A percentile compares a stretch with the other conserved stretches of the same genome.
These are phyloP conservation scores for Podospora conica DNA, from an alignment of 495 filamentous ascomycete genomes.

Conservation along the genomic window DNA sequence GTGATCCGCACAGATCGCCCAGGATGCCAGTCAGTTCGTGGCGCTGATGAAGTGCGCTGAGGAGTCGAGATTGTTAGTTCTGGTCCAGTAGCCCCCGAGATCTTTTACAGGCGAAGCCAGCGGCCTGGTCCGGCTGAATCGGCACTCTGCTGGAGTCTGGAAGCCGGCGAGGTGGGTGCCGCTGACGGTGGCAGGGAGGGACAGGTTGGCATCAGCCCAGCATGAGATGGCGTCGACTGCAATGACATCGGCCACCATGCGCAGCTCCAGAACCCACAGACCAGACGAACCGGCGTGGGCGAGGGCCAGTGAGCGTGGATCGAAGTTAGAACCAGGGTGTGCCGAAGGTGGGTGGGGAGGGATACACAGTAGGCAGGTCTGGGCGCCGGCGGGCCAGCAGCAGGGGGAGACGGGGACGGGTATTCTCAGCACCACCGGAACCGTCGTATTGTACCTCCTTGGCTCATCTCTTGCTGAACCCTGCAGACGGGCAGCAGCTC, in stretches of 20 bases:
- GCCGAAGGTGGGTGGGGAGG: background rate
- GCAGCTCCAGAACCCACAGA: slow-evolving; percentile 14
- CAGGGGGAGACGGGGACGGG: background rate
- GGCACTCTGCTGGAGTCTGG: background rate
- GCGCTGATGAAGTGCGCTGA: background rate
- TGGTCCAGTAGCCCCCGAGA: background rate
- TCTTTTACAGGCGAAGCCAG: background rate
- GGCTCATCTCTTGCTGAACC: slow-evolving; percentile 1
- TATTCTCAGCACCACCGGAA: background rate
- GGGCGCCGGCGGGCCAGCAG: background rate
- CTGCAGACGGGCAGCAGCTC: slow-evolving; percentile 8
- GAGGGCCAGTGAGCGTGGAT: slow-evolving; percentile 7
- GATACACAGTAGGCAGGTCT: background rate
- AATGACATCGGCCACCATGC: slow-evolving; percentile 5
- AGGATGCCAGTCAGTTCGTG: too few relatives aligned
- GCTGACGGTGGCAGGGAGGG: slow-evolving; percentile 7
- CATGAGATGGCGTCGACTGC: slow-evolving; percentile 6
- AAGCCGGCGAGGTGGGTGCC: slow-evolving; percentile 2
- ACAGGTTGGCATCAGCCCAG: slow-evolving; percentile 10
- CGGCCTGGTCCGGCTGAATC: background rate
- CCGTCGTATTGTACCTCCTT: background rate
- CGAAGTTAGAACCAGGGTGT: background rate
- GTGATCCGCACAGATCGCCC: too few relatives aligned
- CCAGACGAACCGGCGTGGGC: slow-evolving; percentile 14
- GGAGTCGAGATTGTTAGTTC: background rate